Base-by-base conservation (phyloP, 306 rosid species). In the Rubus parviflorus region DNA sequence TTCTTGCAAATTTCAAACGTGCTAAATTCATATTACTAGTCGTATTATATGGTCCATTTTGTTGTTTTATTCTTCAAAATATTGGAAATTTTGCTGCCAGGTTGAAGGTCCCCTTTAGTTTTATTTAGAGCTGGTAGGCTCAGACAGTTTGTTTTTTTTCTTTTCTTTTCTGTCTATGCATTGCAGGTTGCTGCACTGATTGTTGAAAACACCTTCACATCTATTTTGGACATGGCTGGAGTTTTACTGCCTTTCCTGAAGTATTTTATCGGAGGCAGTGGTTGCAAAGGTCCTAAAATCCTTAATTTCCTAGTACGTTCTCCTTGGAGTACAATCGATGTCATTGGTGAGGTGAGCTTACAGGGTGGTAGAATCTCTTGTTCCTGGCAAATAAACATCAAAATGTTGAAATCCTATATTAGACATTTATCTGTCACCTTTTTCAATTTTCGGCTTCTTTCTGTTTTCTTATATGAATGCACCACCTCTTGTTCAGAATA, bases 221-320 rank as follows among this genome's bases (percentile, higher is more conserved):
- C 99, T 80, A 93, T 96, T 83, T 83, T 96, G 90, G 99, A 96
- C 86, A 89, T 96, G 99, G 97, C 98, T 84, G 99, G 98, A 86
- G 93, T 96, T 86, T 35, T 96, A 75, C 77, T 96, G 81, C 99
- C 99, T 14, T 87, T 96, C 86, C 82, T 92, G 84, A 96, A 93
- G 90, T 96, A 92, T 92, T 87, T 96, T 82, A 96, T 96, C 63
- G 99, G 99, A 79, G 92, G 98, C 68, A 91, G 88, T 80, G 65
- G 87, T 77, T 79, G 96, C 62, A 88, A 87, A 68, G 94, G 98
- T 77, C 96, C 87, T 56, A 96, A 68, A 85, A 41, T 85, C 71
- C 98, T 96, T 77, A 96, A 96, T 87, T 93, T 87, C 85, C 85
- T 96, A 38, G 98, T 96, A 23, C 96, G 96, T 58, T 93, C 98